Base-by-base conservation (phyloP, 108 stramenopile species). In the Pseudonitzschia multistriata region DNA sequence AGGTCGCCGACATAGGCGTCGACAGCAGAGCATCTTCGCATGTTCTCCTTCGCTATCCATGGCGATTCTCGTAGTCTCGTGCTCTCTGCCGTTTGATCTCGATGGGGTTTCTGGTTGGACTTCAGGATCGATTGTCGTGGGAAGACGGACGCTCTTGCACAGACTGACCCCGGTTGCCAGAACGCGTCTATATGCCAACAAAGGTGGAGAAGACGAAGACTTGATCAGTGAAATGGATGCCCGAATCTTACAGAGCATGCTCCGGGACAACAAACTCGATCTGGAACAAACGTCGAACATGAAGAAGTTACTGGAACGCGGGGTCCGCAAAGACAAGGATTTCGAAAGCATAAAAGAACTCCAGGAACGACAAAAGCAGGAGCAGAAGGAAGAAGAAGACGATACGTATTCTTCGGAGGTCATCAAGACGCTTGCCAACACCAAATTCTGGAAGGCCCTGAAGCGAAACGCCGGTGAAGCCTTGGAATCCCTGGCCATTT, bases 371-470 rank as follows among this genome's bases (percentile, higher is more conserved):
- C 55, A 50, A 14, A 29, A 50, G 15, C 63, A 67, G 21, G 68
- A 71, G 13, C 28, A 72, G 52, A 50, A 69, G 11, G 52, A 53
- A 7, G 62, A 55, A 47, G 71, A 68, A 7, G 73, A 69, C 40
- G 39, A 21, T 11, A 52, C 42, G 5, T 83, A 56, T 49, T 24
- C 66, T 2, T 79, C 73, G 21, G 56, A 70, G 55, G 50, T 77
- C 33, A 55, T 78, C 52, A 52, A 83, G 70, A 83, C 74, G 15
- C 69, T 93, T 52, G 68, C 75, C 17, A 81, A 90, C 50, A 91
- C 85, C 68, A 76, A 84, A 45, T 82, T 89, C 53, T 93, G 89
- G 89, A 88, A 86, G 39, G 79, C 76, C 33, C 34, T 93, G 28
- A 74, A 74, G 40, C 73, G 83, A 40, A 87, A 91, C 54, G 79